Base-by-base conservation (phyloP, 1,139 yeast species). In the Protomyces macrosporus region DNA sequence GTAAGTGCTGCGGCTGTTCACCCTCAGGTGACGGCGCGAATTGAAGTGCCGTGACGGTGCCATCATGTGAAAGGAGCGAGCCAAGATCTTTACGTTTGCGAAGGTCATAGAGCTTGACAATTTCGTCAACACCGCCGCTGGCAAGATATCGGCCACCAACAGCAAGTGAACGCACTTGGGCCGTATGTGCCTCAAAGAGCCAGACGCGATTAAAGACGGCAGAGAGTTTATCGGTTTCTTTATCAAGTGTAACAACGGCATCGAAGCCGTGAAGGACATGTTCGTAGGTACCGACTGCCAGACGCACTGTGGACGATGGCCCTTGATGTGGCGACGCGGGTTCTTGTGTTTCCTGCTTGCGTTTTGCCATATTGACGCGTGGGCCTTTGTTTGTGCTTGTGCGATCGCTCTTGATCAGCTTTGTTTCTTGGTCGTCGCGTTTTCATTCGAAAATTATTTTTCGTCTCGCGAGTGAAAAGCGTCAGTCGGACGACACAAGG, bases 71-170 rank as follows among this genome's bases (percentile, higher is more conserved):
- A 72, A 91, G 78, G 67, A 93, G 77, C 3, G 95, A 88, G 3
- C 98, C 99, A 66, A 93, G 79, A 74, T 95, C 99, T 71, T 90
- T 90, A 72, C 98, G 83, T 74, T 89, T 90, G 72, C 90, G 97
- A 68, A 93, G 79, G 76, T 93, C 99, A 73, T 95, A 93, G 40
- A 93, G 88, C 71, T 96, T 84, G 67, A 93, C 91, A 73, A 90
- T 96, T 75, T 95, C 98, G 74, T 93, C 99, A 73, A 91, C 91
- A 3, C 96, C 87, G 4, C 99, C 99, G 3, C 97, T 88, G 3
- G 90, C 97, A 63, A 93, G 78, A 73, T 90, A 91, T 70, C 97
- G 80, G 70, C 84, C 87, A 35, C 95, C 90, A 37, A 86, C 79
- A 68, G 93, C 97, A 68, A 93, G 80, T 58, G 95, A 82, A 74